A percentile compares a stretch with the other conserved stretches of the same genome.
Evolutionary conservation across 1,139 yeast genomes (phyloP).

Genomic region (Wickerhamiella infanticola): DNA sequence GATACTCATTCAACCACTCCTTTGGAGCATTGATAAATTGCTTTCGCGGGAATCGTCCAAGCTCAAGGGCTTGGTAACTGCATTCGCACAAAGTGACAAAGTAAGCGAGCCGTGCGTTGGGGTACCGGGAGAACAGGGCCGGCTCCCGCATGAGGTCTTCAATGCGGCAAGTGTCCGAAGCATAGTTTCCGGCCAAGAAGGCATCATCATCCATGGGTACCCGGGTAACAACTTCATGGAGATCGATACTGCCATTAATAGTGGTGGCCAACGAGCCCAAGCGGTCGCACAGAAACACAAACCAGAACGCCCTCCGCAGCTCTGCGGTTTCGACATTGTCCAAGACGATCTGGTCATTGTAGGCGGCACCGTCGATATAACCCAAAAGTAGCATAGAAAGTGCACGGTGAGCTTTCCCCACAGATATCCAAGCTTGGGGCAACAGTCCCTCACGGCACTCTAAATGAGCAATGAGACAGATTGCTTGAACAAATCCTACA

Average conservation of each 20-base stretch:
- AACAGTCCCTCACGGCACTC: constrained; percentile 18
- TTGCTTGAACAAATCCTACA: constrained; percentile 17
- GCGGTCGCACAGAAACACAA: constrained; percentile 16
- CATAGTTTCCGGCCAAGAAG: constrained; percentile 9
- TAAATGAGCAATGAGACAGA: constrained; percentile 15
- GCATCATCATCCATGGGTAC: constrained; percentile 19
- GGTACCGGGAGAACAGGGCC: constrained; percentile 5
- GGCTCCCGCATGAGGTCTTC: constrained; percentile 7
- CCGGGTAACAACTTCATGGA: constrained; percentile 15
- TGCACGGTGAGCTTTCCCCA: constrained; percentile 18
- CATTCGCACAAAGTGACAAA: constrained; percentile 4
- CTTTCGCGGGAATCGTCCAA: constrained; percentile 8
- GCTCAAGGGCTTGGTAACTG: constrained; percentile 4
- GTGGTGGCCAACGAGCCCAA: constrained; percentile 19
- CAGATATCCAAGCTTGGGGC: constrained; percentile 22
- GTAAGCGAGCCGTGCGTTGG: constrained; percentile 6
- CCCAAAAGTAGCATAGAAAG: constrained; percentile 17
- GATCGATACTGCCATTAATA: constrained; percentile 18
- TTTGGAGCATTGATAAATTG: not conserved
- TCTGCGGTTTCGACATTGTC: constrained; percentile 18
- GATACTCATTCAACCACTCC: constrained; percentile 14
- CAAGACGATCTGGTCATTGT: not conserved
- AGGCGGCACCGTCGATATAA: constrained; percentile 12
- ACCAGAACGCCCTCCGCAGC: constrained; percentile 21
- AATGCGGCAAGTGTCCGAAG: constrained; percentile 1